A percentile compares a stretch with the other conserved stretches of the same genome.
These are phyloP conservation scores for Myxozyma neglecta DNA, from an alignment of 805 yeast genomes.

Conservation along the genomic window DNA sequence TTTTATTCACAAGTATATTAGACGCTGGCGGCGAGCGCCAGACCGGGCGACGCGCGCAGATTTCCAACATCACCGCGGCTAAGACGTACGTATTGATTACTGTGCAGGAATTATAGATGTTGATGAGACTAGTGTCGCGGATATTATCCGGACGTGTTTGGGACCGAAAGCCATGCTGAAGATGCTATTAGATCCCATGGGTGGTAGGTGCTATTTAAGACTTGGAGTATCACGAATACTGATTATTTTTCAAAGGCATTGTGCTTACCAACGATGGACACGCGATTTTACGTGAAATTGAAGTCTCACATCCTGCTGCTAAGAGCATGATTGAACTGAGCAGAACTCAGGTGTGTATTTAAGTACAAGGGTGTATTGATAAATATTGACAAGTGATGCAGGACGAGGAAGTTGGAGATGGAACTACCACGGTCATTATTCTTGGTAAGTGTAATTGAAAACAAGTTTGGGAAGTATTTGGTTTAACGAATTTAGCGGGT, in stretches of 20 bases:
- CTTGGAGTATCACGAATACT: slow-evolving; percentile 46
- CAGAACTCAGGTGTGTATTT: slow-evolving; percentile 54
- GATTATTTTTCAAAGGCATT: slow-evolving; percentile 54
- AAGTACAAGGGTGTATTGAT: background rate
- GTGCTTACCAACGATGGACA: slow-evolving; percentile 98
- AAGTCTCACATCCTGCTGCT: slow-evolving; percentile 95
- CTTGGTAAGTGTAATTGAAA: slow-evolving; percentile 41
- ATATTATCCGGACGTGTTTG: slow-evolving; percentile 93
- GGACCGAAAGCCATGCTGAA: slow-evolving; percentile 99
- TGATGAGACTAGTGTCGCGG: slow-evolving; percentile 60
- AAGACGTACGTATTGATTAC: slow-evolving; percentile 57
- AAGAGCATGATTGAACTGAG: slow-evolving; percentile 96
- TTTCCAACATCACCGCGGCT: slow-evolving; percentile 98
- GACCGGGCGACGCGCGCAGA: slow-evolving; percentile 95
- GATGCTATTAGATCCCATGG: slow-evolving; percentile 94
- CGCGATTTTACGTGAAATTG: slow-evolving; percentile 95
- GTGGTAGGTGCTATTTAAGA: slow-evolving; percentile 33
- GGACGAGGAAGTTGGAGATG: slow-evolving; percentile 98
- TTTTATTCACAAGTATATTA: background rate
- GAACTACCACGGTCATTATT: slow-evolving; percentile 95
- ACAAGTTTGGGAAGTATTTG: background rate
- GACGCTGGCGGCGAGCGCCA: slow-evolving; percentile 70
- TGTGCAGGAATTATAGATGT: background rate
- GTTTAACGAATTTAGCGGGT: slow-evolving; percentile 57
- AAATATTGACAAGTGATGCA: slow-evolving; percentile 43